Evolutionary conservation across 106 monocot genomes (phyloP).

Genomic region (Gastrodia elata): DNA sequence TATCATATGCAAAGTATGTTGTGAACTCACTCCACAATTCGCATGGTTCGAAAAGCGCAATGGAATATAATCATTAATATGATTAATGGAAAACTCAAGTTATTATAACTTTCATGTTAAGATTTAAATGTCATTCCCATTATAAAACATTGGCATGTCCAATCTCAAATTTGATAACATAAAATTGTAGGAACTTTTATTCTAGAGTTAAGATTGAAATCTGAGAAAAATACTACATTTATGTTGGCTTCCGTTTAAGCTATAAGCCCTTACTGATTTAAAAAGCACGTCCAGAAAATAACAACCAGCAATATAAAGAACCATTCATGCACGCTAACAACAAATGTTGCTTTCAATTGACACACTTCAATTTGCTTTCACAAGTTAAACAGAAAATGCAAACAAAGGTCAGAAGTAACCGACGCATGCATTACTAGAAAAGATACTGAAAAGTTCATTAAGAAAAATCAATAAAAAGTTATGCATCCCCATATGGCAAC

Average conservation of each 20-base stretch:
- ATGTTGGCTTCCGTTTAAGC: background rate
- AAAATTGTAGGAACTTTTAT: background rate
- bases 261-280: background rate
- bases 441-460: background rate
- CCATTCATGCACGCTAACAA: background rate
- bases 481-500: slow-evolving; percentile 13
- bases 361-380: background rate
- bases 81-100: background rate
- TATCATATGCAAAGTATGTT: background rate
- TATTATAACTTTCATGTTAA: background rate
- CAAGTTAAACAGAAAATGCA: background rate
- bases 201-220: background rate
- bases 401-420: background rate
- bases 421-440: background rate
- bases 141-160: background rate
- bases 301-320: background rate
- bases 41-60: background rate
- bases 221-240: background rate
- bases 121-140: background rate
- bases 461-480: background rate
- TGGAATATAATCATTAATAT: background rate
- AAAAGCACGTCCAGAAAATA: background rate
- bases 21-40: background rate
- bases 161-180: background rate
- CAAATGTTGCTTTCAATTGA: background rate